Evolutionary conservation across 495 filamentous ascomycete genomes (phyloP), one percentile per base, ranked within the genome.

Genomic region (Neurospora sp.): DNA sequence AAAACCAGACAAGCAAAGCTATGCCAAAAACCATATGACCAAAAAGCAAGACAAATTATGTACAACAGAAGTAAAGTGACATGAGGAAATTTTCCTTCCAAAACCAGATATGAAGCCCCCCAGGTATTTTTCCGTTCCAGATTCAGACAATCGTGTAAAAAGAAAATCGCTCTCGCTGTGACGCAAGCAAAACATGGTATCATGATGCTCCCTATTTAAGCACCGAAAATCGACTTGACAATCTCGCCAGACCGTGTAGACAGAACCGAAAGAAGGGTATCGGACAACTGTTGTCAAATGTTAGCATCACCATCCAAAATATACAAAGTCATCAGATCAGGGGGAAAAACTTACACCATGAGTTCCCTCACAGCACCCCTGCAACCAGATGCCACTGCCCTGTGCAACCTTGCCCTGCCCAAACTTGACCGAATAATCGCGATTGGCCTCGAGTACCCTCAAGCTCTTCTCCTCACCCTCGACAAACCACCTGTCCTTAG

Each of bases 331-430:
- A 39, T 12, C n/a, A 39, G 31, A 48, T 4, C 61, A 7, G 14
- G n/a, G n/a, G 22, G 20, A 38, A 16, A 16, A 35, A 88, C 90
- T 88, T 85, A 94, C 91, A 42, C 96, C 96, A 79, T 98, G 96
- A 38, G 93, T 97, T 73, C 85, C 88, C 82, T 99, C 94, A 77
- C 94, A 96, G 80, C 94, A 98, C 2, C 96, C 96, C 81, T 98
- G 96, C 73, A 99, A 84, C 94, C 93, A 99, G 40, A 98, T 86
- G 12, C 94, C 94, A n/a, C 83, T 85, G 2, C 82, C 84, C 9
- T 88, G 87, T 16, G 90, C 84, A 38, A 97, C 91, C 73, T 88
- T 87, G 35, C 85, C 88, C 9, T 85, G 82, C 35, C 89, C 85
- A 75, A 94, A 91, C 37, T 86, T 80, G 4, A 97, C 88, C 14